Evolutionary conservation across 371 early-diverging fungal genomes (phyloP), one percentile per base, ranked within the genome.

Genomic region (Dinochytrium kinnereticum): DNA sequence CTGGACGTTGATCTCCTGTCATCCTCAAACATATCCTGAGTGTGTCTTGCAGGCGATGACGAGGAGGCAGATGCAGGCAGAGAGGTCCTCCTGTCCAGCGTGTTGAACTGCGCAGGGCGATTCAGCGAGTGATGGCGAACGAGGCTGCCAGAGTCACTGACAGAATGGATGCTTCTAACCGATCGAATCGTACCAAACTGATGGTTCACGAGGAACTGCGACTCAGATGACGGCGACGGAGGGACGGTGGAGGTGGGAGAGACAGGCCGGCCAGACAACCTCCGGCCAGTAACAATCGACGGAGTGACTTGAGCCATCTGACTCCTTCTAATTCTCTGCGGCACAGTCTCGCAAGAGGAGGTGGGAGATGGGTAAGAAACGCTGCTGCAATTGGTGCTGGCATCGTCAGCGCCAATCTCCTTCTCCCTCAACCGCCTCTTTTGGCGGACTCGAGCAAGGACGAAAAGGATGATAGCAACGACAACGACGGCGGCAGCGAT

Each of bases 31-130:
- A n/a, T n/a, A n/a, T n/a, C n/a, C n/a, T n/a, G n/a, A n/a, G n/a
- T n/a, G n/a, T n/a, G n/a, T n/a, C n/a, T n/a, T n/a, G n/a, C n/a
- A n/a, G n/a, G n/a, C n/a, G n/a, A n/a, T n/a, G n/a, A n/a, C n/a
- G n/a, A n/a, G n/a, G n/a, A n/a, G n/a, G n/a, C n/a, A n/a, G n/a
- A n/a, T n/a, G n/a, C n/a, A n/a, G n/a, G n/a, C n/a, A 44, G 44
- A 13, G 44, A 17, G 57, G 57, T 17, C 57, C 57, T 10, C 24
- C 57, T 55, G 24, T 55, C 57, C 26, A 55, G 57, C 17, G 57
- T 55, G 30, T 55, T 55, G 57, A 55, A 55, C 57, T 55, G 57
- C 15, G 21, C 5, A 7, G 57, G 57, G 24, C 57, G 57, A 26
- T 55, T 55, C 57, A 55, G 57, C 15, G 57, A 55, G 24, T 55